A percentile compares a stretch with the other conserved stretches of the same genome.
These are phyloP conservation scores for Diaporthe sp. DNA, from an alignment of 2,329 filamentous ascomycete species.

Conservation along the genomic window DNA sequence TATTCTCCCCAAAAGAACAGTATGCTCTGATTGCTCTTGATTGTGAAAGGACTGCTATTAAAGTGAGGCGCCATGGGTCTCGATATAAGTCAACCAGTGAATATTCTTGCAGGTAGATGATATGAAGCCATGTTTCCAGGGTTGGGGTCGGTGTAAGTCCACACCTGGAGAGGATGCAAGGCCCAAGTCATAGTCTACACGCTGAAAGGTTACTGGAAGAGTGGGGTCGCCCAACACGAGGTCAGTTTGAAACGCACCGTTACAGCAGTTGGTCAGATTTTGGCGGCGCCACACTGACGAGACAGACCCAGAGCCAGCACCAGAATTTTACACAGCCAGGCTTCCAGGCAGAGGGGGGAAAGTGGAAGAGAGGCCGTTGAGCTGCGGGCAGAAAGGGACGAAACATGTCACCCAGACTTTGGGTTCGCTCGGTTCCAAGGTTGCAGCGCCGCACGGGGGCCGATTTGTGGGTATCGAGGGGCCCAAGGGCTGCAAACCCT, in stretches of 20 bases:
- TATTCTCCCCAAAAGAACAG: neutral
- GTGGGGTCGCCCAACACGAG: conserved; percentile 3
- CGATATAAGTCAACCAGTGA: neutral
- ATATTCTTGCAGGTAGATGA: neutral
- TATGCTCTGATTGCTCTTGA: too few species aligned
- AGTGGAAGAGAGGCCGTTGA: neutral
- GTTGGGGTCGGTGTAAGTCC: conserved; percentile 29
- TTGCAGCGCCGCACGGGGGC: conserved; percentile 2
- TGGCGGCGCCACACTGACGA: neutral
- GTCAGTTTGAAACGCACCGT: neutral
- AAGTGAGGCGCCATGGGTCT: neutral
- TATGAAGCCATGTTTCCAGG: neutral
- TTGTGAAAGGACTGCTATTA: neutral
- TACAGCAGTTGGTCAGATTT: neutral
- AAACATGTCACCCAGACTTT: conserved; percentile 30
- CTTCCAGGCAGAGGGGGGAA: neutral
- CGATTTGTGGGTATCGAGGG: conserved; percentile 5
- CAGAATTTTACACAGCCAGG: neutral
- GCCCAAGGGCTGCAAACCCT: conserved; percentile 17
- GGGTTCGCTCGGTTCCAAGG: neutral
- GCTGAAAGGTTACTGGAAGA: neutral
- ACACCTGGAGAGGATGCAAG: neutral
- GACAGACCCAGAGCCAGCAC: neutral
- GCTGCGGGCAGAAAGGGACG: conserved; percentile 28
- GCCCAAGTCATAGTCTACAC: neutral